Conservation (phyloP, 2,329 filamentous ascomycete species). For the Pseudogymnoascus sp. region DNA sequence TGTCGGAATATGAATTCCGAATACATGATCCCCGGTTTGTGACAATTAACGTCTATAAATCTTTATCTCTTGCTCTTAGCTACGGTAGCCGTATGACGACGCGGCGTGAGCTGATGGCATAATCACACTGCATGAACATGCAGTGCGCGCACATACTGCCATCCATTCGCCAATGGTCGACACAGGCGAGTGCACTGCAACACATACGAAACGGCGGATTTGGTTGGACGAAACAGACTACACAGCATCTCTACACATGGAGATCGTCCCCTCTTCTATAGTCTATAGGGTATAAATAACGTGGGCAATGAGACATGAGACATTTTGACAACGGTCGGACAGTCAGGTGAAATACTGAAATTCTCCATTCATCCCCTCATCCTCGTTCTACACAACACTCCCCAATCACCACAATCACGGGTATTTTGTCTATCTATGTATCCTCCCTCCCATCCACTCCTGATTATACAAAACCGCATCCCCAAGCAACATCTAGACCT, state of each 20-base stretch:
- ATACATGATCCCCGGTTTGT: neutral
- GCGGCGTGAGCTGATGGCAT: neutral
- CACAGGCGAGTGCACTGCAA: neutral
- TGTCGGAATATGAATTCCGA: no score
- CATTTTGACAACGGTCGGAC: neutral
- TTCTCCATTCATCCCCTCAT: neutral
- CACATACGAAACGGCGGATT: neutral
- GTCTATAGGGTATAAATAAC: neutral
- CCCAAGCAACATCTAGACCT: neutral
- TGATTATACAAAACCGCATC: neutral
- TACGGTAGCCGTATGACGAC: neutral
- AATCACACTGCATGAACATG: slow-evolving; percentile 1
- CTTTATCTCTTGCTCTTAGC: neutral
- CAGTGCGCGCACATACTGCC: neutral
- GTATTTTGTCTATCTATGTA: slow-evolving; percentile 6
- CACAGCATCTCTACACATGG: neutral
- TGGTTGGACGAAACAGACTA: neutral
- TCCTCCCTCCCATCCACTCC: neutral
- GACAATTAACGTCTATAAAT: neutral
- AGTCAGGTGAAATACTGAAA: neutral
- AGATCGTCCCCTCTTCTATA: neutral
- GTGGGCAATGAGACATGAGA: neutral
- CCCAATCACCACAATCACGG: neutral
- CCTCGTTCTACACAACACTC: neutral
- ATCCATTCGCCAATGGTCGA: neutral